phyloP scores from a whole-genome alignment of 1,139 yeast genomes.

The Kodamaea fungicola region DNA sequence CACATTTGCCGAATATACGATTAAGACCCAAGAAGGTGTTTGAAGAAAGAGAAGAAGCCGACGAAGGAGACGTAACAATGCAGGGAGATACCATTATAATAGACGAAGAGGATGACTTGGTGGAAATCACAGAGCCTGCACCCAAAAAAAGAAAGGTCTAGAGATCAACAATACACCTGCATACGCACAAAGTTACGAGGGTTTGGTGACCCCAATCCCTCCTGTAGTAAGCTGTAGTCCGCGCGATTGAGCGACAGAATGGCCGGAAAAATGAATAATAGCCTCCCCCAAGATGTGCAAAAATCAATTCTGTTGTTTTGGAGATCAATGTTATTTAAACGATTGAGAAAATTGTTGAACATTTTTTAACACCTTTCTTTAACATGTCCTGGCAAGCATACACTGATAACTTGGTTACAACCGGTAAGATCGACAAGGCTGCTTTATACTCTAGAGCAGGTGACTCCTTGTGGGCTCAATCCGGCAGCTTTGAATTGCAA shows the following conservation, averaged over 20 bases:
- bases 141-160: conserved; percentile 11
- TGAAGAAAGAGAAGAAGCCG: conserved; percentile 5
- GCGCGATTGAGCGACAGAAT: too few relatives aligned
- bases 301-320: not conserved
- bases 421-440: conserved; percentile 88
- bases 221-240: too few relatives aligned
- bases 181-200: not conserved
- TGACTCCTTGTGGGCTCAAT: conserved; percentile 90
- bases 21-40: conserved; percentile 15
- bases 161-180: not conserved
- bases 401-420: conserved; percentile 84
- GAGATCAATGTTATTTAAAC: conserved; percentile 1
- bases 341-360: not conserved
- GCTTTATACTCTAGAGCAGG: conserved; percentile 94
- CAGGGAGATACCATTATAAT: conserved; percentile 7
- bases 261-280: too few relatives aligned
- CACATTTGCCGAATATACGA: conserved; percentile 21
- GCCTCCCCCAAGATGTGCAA: not conserved
- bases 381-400: conserved; percentile 64
- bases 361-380: not conserved
- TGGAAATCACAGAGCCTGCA: conserved; percentile 11
- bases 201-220: too few relatives aligned
- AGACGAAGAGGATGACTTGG: conserved; percentile 12
- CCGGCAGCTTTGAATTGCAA: conserved; percentile 65
- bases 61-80: conserved; percentile 4